Evolutionary conservation across 345 rosid genomes (phyloP).

Genomic region (Salix dunnii): DNA sequence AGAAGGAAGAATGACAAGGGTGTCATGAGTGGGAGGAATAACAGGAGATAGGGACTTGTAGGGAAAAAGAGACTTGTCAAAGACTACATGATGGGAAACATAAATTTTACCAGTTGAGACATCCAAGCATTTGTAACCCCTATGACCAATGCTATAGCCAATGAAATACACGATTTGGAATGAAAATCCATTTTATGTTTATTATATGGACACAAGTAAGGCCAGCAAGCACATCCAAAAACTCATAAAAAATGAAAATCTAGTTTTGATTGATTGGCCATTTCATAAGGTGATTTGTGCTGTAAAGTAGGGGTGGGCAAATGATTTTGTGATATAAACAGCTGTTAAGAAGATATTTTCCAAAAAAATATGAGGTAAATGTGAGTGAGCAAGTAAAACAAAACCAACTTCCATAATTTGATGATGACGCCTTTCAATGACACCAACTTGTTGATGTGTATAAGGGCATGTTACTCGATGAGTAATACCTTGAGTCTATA

Average conservation of each 20-base stretch:
- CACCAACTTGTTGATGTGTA: too few species aligned
- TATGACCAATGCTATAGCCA: neutral
- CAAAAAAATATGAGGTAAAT: neutral
- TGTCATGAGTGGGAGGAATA: rapidly evolving
- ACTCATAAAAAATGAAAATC: too few species aligned
- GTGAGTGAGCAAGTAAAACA: neutral
- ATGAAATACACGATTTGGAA: too few species aligned
- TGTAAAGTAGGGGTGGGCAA: too few species aligned
- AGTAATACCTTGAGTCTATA: neutral
- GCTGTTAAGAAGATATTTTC: neutral
- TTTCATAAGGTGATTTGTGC: neutral
- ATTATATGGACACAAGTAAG: neutral
- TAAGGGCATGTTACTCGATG: neutral
- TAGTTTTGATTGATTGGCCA: neutral
- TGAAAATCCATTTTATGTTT: neutral
- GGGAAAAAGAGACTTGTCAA: neutral
- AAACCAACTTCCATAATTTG: neutral
- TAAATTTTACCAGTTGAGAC: neutral
- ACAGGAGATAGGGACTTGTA: neutral
- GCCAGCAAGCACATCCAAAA: neutral
- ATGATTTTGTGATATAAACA: too few species aligned
- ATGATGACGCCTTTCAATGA: neutral
- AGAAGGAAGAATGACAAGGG: rapidly evolving
- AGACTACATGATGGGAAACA: neutral
- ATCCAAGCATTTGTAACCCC: neutral